Conservation (phyloP, 805 yeast species). For the Starmerella floricola region DNA sequence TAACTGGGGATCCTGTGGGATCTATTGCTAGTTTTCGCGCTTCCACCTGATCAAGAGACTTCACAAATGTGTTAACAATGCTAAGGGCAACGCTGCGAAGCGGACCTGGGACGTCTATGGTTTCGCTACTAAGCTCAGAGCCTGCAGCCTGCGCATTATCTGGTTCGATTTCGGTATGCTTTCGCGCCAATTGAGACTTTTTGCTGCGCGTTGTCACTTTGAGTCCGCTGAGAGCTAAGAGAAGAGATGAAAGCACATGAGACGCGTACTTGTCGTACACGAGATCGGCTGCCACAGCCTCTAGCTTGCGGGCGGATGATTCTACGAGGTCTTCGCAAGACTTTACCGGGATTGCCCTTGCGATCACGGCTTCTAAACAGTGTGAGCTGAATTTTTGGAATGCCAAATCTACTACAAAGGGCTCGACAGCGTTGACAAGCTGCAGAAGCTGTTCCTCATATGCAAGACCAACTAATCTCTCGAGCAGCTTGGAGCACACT, state of each 20-base stretch:
- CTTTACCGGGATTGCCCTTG: constrained; percentile 57
- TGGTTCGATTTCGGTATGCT: constrained; percentile 38
- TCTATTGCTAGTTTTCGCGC: constrained; percentile 69
- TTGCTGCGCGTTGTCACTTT: constrained; percentile 74
- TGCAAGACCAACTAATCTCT: constrained; percentile 63
- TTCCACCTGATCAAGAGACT: constrained; percentile 32
- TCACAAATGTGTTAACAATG: constrained; percentile 26
- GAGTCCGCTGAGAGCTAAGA: constrained; percentile 66
- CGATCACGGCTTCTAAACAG: constrained; percentile 75
- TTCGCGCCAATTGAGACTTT: constrained; percentile 72
- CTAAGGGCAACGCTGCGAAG: constrained; percentile 27
- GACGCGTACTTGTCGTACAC: constrained; percentile 72
- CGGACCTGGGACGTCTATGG: neutral
- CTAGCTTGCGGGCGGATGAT: constrained; percentile 53
- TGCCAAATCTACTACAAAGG: constrained; percentile 64
- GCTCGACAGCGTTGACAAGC: constrained; percentile 53
- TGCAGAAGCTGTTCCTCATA: constrained; percentile 51
- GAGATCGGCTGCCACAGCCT: constrained; percentile 48
- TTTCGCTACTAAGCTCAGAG: constrained; percentile 24
- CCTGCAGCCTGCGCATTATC: constrained; percentile 43
- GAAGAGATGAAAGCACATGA: constrained; percentile 64
- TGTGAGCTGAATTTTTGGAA: constrained; percentile 89
- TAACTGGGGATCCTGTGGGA: constrained; percentile 74
- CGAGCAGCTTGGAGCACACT: constrained; percentile 86
- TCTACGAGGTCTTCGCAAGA: constrained; percentile 58